Base-by-base conservation (phyloP, 495 filamentous ascomycete genomes). In the Elasticomyces elasticus region DNA sequence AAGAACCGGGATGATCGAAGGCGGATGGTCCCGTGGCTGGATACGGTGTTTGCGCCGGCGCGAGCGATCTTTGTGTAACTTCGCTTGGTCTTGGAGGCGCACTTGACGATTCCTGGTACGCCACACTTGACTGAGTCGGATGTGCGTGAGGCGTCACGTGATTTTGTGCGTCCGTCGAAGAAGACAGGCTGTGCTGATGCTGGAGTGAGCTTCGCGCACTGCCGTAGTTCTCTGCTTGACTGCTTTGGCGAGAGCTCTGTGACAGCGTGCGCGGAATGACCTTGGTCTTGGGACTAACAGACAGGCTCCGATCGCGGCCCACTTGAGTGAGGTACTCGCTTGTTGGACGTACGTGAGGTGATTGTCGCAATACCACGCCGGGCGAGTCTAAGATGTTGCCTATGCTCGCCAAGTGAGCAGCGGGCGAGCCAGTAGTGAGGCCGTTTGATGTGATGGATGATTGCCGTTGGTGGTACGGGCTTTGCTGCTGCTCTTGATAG, bases 401-500 rank as follows among this genome's bases (percentile, higher is more conserved):
- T n/a, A 59, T 62, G 38, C 56, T 55, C 10, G 51, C 48, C 17
- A 46, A 49, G 28, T 49, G 49, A 30, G 51, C 46, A 6, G 59
- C 56, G 20, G 56, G 50, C 9, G 62, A 55, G 45, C 47, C 30
- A 11, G 31, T 10, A 19, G 23, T 27, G 23, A 57, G 49, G 9
- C 48, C 51, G 30, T 49, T 49, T 19, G 60, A 56, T 17, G 56
- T 41, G 37, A 47, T 52, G 20, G 63, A 65, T 31, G 52, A 49
- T 10, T 35, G 53, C 12, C 60, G 60, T 17, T 58, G 49, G 27
- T 62, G 62, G 42, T 52, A 52, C 64, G 46, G 71, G 65, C 17
- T 65, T 23, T 45, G 70, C 59, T 35, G 60, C 59, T 35, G 60
- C 24, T 49, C 71, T 37, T 76, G 70, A 58, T 78, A 75, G 46